These are phyloP conservation scores for Trametes cubensis DNA, from an alignment of 768 basidiomycete genomes.

Conservation along the genomic window DNA sequence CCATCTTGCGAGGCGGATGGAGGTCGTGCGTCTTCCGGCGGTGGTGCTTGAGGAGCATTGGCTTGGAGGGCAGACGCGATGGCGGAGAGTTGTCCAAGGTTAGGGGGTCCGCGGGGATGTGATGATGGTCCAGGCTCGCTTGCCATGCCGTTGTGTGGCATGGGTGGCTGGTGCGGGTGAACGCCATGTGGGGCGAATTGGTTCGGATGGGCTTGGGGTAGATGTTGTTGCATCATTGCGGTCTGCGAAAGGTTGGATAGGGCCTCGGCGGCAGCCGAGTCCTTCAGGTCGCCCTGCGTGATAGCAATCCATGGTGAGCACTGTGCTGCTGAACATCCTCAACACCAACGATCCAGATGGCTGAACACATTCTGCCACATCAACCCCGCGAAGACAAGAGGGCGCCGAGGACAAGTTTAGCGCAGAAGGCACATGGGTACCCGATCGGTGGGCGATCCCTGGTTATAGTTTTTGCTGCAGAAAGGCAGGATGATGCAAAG, in stretches of 20 bases:
- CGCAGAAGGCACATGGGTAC: neutral
- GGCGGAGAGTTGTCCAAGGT: conserved; percentile 29
- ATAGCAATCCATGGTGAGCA: neutral
- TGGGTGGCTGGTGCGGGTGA: conserved; percentile 20
- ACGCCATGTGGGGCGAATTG: conserved; percentile 27
- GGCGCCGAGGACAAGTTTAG: conserved; percentile 13
- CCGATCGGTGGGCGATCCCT: neutral
- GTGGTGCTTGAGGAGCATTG: conserved; percentile 4
- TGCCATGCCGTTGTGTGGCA: conserved; percentile 11
- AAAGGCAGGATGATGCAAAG: neutral
- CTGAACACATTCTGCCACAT: neutral
- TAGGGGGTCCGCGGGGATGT: conserved; percentile 35
- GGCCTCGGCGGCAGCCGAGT: conserved; percentile 60
- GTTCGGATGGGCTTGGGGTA: conserved; percentile 18
- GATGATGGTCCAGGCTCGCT: conserved; percentile 36
- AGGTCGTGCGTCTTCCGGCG: conserved; percentile 6
- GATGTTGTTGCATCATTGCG: conserved; percentile 32
- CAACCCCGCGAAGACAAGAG: neutral
- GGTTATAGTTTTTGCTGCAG: neutral
- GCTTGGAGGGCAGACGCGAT: conserved; percentile 25
- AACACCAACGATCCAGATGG: neutral
- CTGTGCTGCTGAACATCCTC: neutral
- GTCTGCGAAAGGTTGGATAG: conserved; percentile 56
- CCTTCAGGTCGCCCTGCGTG: conserved; percentile 52
- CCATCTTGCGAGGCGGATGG: conserved; percentile 7